Evolutionary conservation across 176 grass and related monocot genomes (phyloP).

Genomic region (Secale cereale): DNA sequence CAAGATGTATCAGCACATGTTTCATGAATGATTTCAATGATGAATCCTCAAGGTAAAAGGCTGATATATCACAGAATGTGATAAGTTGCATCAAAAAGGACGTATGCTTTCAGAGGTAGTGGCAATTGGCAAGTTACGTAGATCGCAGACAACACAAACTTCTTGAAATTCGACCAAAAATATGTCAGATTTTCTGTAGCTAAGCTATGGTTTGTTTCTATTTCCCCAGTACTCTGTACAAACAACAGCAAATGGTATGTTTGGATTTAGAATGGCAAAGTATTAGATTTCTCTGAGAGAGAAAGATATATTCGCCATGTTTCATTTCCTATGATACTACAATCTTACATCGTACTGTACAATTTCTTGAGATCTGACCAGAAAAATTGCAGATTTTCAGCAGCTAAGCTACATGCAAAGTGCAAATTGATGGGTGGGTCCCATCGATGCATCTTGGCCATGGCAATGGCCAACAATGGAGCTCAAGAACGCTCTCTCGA

Average conservation of each 20-base stretch:
- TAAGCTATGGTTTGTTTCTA: background rate
- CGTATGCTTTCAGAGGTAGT: background rate
- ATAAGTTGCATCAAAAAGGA: background rate
- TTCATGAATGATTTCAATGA: conserved; percentile 3
- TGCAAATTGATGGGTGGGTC: background rate
- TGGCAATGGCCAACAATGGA: conserved; percentile 32
- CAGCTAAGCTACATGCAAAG: background rate
- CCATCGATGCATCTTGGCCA: background rate
- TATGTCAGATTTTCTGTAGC: background rate
- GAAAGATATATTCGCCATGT: background rate
- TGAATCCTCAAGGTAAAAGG: background rate
- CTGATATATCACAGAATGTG: background rate
- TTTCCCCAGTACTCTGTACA: background rate
- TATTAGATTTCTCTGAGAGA: too few species aligned
- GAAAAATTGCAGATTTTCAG: background rate
- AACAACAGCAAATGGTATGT: background rate
- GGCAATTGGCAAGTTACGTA: background rate
- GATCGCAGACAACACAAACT: background rate
- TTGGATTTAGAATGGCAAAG: background rate
- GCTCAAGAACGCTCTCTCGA: conserved; percentile 44
- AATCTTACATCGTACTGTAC: background rate
- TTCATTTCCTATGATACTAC: background rate
- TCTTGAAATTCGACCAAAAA: background rate
- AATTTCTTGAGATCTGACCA: background rate
- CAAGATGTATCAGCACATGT: background rate